A percentile compares a stretch with the other conserved stretches of the same genome.
Conservation (phyloP, 805 yeast genomes). For the Kregervanrija pseudodelftensis region DNA sequence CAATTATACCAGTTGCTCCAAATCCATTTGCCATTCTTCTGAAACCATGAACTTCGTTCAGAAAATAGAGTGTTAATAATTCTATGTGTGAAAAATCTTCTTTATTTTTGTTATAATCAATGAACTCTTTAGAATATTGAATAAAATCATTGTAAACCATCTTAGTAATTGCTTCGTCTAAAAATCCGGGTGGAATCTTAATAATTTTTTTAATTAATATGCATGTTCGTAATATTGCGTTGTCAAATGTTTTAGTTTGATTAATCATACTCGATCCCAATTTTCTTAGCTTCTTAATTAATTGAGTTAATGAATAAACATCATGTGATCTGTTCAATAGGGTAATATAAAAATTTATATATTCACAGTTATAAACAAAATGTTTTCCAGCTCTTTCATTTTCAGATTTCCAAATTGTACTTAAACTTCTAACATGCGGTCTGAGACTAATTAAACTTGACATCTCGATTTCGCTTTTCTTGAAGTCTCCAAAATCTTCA, state of each 20-base stretch:
- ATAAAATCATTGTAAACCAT: conserved; percentile 39
- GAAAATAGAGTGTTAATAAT: conserved; percentile 33
- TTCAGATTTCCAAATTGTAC: conserved; percentile 92
- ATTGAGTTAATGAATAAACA: conserved; percentile 46
- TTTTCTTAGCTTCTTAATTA: conserved; percentile 70
- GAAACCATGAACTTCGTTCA: conserved; percentile 50
- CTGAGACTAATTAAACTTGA: conserved; percentile 55
- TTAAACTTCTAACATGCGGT: conserved; percentile 60
- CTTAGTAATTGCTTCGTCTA: conserved; percentile 45
- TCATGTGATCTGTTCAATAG: conserved; percentile 49
- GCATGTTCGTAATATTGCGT: conserved; percentile 45
- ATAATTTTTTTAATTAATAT: conserved; percentile 40
- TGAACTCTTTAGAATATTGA: conserved; percentile 29
- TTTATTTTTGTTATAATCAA: conserved; percentile 18
- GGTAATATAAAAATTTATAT: conserved; percentile 56
- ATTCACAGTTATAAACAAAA: conserved; percentile 67
- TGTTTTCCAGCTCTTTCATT: conserved; percentile 89
- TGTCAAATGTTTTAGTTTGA: conserved; percentile 61
- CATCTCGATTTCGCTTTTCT: conserved; percentile 59
- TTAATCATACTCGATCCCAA: conserved; percentile 71
- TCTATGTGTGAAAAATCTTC: conserved; percentile 32
- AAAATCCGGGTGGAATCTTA: conserved; percentile 35
- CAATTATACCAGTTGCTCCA: conserved; percentile 69
- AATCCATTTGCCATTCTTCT: conserved; percentile 72
- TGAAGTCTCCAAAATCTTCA: conserved; percentile 45